Percentiles rank a stretch among this genome's conserved stretches.
phyloP scores from a whole-genome alignment of 1,139 yeast genomes.

The Debaryomycetaceae sp. region DNA sequence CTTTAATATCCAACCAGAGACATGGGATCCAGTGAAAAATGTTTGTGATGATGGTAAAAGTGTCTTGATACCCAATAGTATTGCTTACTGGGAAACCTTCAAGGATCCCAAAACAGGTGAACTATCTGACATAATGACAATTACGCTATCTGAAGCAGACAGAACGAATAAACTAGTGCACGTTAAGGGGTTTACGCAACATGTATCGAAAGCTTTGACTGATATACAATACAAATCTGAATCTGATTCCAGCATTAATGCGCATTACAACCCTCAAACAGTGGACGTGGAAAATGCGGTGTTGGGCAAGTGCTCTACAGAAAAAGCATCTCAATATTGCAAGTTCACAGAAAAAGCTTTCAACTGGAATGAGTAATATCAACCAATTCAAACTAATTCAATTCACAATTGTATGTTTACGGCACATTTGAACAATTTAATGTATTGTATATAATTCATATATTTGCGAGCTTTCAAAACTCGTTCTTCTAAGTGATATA shows the following conservation, averaged over 20 bases:
- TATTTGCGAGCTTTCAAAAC: no score
- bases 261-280: conserved; percentile 2
- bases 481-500: no score
- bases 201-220: conserved; percentile 11
- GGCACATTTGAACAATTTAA: no score
- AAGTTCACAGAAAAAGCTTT: background rate
- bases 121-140: conserved; percentile 15
- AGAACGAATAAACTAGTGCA: conserved; percentile 15
- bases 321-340: conserved; percentile 12
- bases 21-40: conserved; percentile 12
- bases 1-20: conserved; percentile 16
- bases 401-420: no score
- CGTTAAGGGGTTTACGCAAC: conserved; percentile 15
- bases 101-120: conserved; percentile 2
- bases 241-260: background rate
- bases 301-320: conserved; percentile 13
- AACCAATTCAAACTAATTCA: no score
- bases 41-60: conserved; percentile 18
- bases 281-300: conserved; percentile 7
- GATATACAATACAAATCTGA: background rate
- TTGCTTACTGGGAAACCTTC: conserved; percentile 15
- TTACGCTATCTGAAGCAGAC: conserved; percentile 20
- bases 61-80: conserved; percentile 20
- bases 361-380: background rate
- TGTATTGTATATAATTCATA: no score